Evolutionary conservation across 2,329 filamentous ascomycete species (phyloP), one percentile per base, ranked within the genome.

Genomic region (Neonectria punicea): DNA sequence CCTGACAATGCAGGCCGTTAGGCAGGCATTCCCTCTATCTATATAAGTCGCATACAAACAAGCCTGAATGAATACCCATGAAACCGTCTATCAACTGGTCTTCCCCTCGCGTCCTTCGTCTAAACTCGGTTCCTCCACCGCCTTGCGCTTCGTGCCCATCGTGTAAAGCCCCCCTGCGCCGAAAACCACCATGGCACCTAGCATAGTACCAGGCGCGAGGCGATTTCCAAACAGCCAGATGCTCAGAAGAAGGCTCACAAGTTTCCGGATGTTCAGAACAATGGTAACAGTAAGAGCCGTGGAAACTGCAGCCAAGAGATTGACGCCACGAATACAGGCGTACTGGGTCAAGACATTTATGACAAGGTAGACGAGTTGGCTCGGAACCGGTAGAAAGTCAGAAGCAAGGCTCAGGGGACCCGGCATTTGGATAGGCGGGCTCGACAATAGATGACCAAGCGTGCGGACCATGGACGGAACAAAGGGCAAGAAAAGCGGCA

Each of bases 221-320:
- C 86, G 81, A 77, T 99, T 98, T 5, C 95, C 96, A 80, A 99
- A 99, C 2, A 99, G 80, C 87, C 94, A 95, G 64, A 98, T 97
- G 73, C 94, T 98, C 63, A 98, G 79, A 67, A 98, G 82, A 66
- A 98, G 86, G 74, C 94, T 98, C 60, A 97, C 91, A 20, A 99
- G 84, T 80, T 99, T 99, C 72, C 96, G 88, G 65, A 99, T 92
- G 77, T 98, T 99, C 65, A 99, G 85, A 53, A 98, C 94, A 73
- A 99, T 97, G 1, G 95, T 98, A 25, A 99, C 96, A 0, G 96
- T 98, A 60, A 99, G 86, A 0, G 96, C 97, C 4, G 94, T 95
- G 4, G 93, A 93, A 59, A 91, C 91, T 1, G 95, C 93, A 1
- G 93, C 94, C 5, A 99, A 85, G n/a, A 97, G 86, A 72, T 98